phyloP scores from a whole-genome alignment of 352 stramenopile species.

The Pythium scleroteichum region DNA sequence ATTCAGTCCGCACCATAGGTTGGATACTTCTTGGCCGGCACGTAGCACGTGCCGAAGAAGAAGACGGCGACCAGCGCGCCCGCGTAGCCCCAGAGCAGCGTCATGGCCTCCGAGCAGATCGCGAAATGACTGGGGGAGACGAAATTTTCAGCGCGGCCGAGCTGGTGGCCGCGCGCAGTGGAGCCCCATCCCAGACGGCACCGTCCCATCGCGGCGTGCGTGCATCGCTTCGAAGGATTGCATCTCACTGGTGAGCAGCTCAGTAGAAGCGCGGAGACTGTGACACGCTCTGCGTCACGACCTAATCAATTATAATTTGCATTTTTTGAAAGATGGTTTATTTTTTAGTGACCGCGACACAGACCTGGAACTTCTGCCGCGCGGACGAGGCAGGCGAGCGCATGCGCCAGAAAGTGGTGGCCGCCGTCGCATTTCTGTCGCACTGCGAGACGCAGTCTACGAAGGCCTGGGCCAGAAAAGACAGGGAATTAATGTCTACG shows the following conservation, averaged over 20 bases:
- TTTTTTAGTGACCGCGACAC: no score
- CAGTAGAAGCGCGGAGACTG: no score
- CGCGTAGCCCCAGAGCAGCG: constrained; percentile 56
- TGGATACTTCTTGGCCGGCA: constrained; percentile 78
- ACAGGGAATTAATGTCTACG: no score
- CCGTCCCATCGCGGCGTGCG: not conserved
- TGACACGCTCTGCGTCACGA: not conserved
- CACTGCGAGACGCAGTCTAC: no score
- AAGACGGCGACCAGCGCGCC: constrained; percentile 71
- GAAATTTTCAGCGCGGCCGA: not conserved
- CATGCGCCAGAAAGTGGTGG: no score
- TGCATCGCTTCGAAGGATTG: constrained; percentile 4
- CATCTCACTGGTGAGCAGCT: not conserved
- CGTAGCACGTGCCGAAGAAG: constrained; percentile 86
- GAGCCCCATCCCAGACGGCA: constrained; percentile 8
- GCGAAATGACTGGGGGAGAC: not conserved
- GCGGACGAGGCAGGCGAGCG: no score
- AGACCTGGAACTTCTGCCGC: no score
- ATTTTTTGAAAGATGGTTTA: no score
- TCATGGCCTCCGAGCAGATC: constrained; percentile 2
- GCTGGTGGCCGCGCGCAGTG: not conserved
- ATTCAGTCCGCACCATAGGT: constrained; percentile 59
- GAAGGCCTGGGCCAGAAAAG: no score
- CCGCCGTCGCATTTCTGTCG: no score
- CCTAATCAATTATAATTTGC: no score